Evolutionary conservation across 2,329 filamentous ascomycete genomes (phyloP), one percentile per base, ranked within the genome.

Genomic region (Fusarium oxysporum): DNA sequence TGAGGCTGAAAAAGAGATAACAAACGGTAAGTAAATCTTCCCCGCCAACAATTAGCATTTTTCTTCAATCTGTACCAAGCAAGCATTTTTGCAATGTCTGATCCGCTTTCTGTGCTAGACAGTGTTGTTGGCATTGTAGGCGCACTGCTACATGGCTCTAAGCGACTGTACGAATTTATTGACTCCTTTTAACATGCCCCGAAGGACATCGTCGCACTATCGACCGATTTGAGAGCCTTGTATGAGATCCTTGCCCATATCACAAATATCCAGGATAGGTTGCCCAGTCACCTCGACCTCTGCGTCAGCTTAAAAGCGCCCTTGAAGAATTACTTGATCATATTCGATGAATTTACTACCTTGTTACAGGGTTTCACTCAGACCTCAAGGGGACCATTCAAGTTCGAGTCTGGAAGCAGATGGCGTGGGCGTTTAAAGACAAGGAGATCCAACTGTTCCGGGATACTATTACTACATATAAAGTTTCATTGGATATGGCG

Each of bases 11-110:
- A 33, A 25, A 19, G 30, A 25, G 23, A 50, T 2, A 13, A 9
- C 0, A 19, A 13, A 19, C 4, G 5, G 17, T 9, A 11, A 4
- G 1, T 5, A 21, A 16, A 21, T 16, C 3, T 16, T n/a, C 5
- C 7, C 19, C 23, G 3, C 23, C 23, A 23, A n/a, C n/a, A n/a
- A n/a, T n/a, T n/a, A n/a, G n/a, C n/a, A n/a, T n/a, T n/a, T n/a
- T n/a, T n/a, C n/a, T n/a, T n/a, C n/a, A n/a, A n/a, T n/a, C n/a
- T n/a, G n/a, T n/a, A n/a, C n/a, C 0, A 11, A 8, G 2, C n/a
- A 37, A 53, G 0, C 3, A 11, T 0, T 4, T 37, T 10, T 4
- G 2, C n/a, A 21, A 53, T 28, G 33, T 53, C 50, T 7, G 33
- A 53, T 38, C 33, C 50, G 9, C 33, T 53, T 38, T 53, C 33